Base-by-base conservation (phyloP, 805 yeast species). In the Lachancea mirantina region DNA sequence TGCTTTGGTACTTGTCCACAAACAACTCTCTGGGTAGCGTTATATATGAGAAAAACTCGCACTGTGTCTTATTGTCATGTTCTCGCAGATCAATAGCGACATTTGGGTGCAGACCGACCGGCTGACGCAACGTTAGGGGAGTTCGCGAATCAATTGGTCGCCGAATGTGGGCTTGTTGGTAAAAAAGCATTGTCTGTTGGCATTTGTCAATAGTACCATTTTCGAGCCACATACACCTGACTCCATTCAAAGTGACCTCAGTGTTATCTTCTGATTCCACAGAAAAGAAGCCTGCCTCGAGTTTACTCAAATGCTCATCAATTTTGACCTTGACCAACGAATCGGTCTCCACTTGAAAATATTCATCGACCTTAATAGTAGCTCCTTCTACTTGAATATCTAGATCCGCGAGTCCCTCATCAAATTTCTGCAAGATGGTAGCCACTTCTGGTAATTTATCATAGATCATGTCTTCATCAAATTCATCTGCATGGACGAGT, bases 1-100 rank as follows among this genome's bases (percentile, higher is more conserved):
- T 50, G 15, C 71, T 62, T 47, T 76, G 78, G 47, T 71, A 74
- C 46, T 60, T 60, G 53, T 75, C 81, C n/a, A 74, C 59, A 44
- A 76, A 72, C 14, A 74, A 34, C 11, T 59, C 55, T 4, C 54
- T 50, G 3, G 78, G 75, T 8, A 74, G 44, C 6, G 65, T 62
- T 17, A 68, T 49, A 40, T 59, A 58, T 18, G 67, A 50, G 40
- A 56, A 72, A 10, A 70, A 59, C 22, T 59, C 57, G 54, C 82
- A 75, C 3, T 46, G 36, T 1, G 42, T 46, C 10, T 33, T 11
- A 14, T 25, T 7, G 6, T 15, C n/a, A 11, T 19, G 11, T 6
- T 34, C 20, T 4, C 38, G 19, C 20, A 50, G 21, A 33, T 43
- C 38, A 28, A 56, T 26, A 3, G 30, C 14, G 0, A 65, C 13